These are phyloP conservation scores for Phytophthora foliorum DNA, from an alignment of 352 stramenopile species.

Conservation along the genomic window DNA sequence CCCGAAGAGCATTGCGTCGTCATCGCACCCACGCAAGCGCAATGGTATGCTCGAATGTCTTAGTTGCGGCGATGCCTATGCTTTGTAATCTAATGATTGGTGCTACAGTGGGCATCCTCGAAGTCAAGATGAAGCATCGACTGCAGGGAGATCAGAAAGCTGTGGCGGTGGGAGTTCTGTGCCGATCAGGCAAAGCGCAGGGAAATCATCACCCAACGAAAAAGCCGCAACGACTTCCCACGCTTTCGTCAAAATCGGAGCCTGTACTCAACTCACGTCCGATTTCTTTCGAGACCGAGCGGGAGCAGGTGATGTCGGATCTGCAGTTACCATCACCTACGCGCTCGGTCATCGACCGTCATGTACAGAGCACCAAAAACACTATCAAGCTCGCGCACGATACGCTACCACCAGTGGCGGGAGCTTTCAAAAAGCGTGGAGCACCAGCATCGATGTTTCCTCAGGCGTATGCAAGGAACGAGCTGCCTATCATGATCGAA, in stretches of 20 bases:
- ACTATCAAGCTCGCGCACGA: constrained; percentile 33
- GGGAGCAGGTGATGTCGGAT: constrained; percentile 59
- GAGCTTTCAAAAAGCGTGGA: constrained; percentile 62
- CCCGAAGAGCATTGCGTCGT: constrained; percentile 25
- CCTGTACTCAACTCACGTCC: constrained; percentile 26
- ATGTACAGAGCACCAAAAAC: constrained; percentile 64
- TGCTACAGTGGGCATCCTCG: constrained; percentile 57
- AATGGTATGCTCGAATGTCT: constrained; percentile 49
- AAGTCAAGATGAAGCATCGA: constrained; percentile 78
- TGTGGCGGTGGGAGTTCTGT: constrained; percentile 58
- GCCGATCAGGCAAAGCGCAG: constrained; percentile 19
- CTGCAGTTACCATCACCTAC: constrained; percentile 67
- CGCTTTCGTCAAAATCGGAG: constrained; percentile 37
- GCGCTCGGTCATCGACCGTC: constrained; percentile 61
- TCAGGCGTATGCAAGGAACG: constrained; percentile 66
- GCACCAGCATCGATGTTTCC: constrained; percentile 60
- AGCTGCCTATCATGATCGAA: constrained; percentile 79
- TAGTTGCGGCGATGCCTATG: not conserved
- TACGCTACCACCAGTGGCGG: constrained; percentile 60
- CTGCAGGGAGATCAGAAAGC: constrained; percentile 57
- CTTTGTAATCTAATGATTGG: not conserved
- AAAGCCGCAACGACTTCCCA: constrained; percentile 60
- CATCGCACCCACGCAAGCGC: constrained; percentile 43
- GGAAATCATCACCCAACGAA: constrained; percentile 32
- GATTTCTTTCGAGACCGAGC: constrained; percentile 57